A percentile compares a stretch with the other conserved stretches of the same genome.
phyloP scores from a whole-genome alignment of 306 rosid genomes.

The Heteromeles arbutifolia region DNA sequence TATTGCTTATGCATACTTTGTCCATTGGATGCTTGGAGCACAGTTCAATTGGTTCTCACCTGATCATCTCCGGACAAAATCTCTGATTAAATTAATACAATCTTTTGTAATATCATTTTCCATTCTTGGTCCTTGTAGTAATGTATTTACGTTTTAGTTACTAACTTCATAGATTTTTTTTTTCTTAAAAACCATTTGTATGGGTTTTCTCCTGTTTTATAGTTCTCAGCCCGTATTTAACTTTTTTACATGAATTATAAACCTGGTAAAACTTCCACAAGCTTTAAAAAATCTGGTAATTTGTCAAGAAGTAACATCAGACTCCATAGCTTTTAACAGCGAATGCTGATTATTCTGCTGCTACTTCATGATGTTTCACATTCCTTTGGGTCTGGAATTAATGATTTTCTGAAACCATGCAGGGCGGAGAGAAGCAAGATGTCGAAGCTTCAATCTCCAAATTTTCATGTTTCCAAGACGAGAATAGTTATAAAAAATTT shows the following conservation, averaged over 20 bases:
- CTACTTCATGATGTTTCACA: background rate
- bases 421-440: constrained; percentile 70
- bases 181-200: background rate
- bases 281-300: background rate
- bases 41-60: background rate
- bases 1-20: background rate
- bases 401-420: constrained; percentile 10
- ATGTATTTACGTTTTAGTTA: background rate
- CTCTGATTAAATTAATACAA: background rate
- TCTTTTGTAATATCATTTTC: background rate
- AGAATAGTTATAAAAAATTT: constrained; percentile 80
- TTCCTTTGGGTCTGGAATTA: background rate
- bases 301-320: background rate
- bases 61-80: background rate
- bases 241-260: background rate
- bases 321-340: background rate
- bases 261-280: background rate
- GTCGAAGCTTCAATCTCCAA: constrained; percentile 89
- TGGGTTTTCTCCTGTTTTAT: background rate
- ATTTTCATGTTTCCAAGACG: constrained; percentile 83
- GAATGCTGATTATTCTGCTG: background rate
- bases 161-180: background rate
- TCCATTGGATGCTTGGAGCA: background rate
- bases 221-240: background rate
- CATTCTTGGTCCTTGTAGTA: background rate